A percentile compares a stretch with the other conserved stretches of the same genome.
These are phyloP conservation scores for Clavispora carvajalis DNA, from an alignment of 805 yeast species.

Conservation along the genomic window DNA sequence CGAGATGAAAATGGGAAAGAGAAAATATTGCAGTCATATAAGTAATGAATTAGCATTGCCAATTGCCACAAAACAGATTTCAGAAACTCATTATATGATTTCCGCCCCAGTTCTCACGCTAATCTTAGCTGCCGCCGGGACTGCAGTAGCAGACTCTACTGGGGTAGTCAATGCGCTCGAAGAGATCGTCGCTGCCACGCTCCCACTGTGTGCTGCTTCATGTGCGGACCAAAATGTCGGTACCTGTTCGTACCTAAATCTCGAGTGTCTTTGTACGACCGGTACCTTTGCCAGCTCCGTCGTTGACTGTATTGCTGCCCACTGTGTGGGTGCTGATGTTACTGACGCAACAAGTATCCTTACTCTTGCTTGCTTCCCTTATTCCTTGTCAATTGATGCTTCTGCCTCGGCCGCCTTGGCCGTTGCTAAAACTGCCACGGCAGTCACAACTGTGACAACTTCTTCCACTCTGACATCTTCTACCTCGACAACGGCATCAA, in stretches of 20 bases:
- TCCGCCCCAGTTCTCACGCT: no score
- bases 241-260: constrained; percentile 12
- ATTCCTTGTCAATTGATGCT: neutral
- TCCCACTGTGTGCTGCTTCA: constrained; percentile 9
- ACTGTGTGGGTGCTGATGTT: constrained; percentile 7
- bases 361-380: neutral
- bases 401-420: neutral
- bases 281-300: constrained; percentile 6
- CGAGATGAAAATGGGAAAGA: no score
- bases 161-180: constrained; percentile 12
- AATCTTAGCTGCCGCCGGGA: no score
- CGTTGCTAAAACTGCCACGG: neutral
- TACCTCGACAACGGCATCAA: no score
- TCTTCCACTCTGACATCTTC: no score
- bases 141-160: constrained; percentile 1
- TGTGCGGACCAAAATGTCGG: constrained; percentile 6
- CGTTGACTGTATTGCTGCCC: constrained; percentile 9
- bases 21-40: no score
- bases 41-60: no score
- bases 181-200: constrained; percentile 7
- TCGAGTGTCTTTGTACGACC: constrained; percentile 13
- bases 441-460: no score
- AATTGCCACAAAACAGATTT: no score
- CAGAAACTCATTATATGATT: no score
- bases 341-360: constrained; percentile 6